These are phyloP conservation scores for Mallotus repandus DNA, from an alignment of 441 rosid genomes.

Conservation along the genomic window DNA sequence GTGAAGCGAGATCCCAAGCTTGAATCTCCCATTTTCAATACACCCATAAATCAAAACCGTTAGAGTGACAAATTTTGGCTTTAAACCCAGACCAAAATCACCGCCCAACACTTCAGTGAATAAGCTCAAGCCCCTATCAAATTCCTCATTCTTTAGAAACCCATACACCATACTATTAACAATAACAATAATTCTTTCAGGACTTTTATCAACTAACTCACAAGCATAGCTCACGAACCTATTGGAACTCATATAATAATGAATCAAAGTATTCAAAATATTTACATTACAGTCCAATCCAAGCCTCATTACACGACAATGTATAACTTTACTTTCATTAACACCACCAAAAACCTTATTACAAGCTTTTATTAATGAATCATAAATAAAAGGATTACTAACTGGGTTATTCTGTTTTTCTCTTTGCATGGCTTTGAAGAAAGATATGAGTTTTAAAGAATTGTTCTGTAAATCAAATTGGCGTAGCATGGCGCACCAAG, in stretches of 20 bases:
- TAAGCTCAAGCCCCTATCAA: no score
- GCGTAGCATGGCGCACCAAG: constrained; percentile 1
- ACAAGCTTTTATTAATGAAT: constrained; percentile 15
- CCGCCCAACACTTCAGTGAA: no score
- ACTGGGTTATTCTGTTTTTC: neutral
- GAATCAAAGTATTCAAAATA: constrained; percentile 5
- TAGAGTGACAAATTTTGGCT: constrained; percentile 35
- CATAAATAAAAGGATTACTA: constrained; percentile 3
- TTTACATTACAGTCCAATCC: no score
- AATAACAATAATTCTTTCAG: constrained; percentile 3
- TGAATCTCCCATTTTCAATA: no score
- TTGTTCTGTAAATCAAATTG: neutral
- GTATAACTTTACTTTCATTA: no score
- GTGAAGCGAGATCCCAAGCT: constrained; percentile 14
- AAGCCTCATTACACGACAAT: neutral
- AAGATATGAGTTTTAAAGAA: constrained; percentile 9
- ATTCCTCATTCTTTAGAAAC: constrained; percentile 9
- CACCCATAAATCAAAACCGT: constrained; percentile 3
- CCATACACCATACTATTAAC: constrained; percentile 20
- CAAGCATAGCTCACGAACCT: constrained; percentile 1
- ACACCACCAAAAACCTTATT: neutral
- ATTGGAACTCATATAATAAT: constrained; percentile 6
- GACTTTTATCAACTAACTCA: constrained; percentile 5
- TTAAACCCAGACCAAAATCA: no score
- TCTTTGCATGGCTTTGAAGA: neutral